A percentile compares a stretch with the other conserved stretches of the same genome.
Conservation (phyloP, 2,329 filamentous ascomycete species). For the Talaromyces albobiverticillius region DNA sequence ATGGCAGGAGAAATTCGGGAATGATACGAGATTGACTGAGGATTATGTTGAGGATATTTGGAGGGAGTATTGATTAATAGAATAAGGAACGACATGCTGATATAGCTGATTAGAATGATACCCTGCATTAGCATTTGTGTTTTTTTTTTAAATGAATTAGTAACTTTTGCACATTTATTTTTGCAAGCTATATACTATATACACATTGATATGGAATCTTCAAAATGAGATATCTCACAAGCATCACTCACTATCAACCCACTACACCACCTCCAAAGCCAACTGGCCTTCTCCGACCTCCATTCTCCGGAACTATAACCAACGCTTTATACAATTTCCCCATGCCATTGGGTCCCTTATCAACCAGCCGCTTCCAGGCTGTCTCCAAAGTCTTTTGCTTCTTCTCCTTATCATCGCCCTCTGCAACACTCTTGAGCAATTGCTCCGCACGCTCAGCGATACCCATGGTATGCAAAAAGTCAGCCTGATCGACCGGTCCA, state of each 20-base stretch:
- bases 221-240: no score
- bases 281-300: conserved; percentile 71
- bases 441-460: conserved; percentile 73
- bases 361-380: conserved; percentile 80
- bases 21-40: conserved; percentile 77
- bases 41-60: conserved; percentile 82
- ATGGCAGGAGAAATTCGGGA: conserved; percentile 81
- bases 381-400: conserved; percentile 63
- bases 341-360: conserved; percentile 80
- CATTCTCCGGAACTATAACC: conserved; percentile 81
- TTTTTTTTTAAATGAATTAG: no score
- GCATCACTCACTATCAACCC: conserved; percentile 8
- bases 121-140: background rate
- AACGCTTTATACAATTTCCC: conserved; percentile 91
- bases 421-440: conserved; percentile 52
- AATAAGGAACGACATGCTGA: no score
- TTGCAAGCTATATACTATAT: background rate
- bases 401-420: conserved; percentile 39
- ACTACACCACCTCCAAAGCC: conserved; percentile 75
- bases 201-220: no score
- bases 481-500: conserved; percentile 81
- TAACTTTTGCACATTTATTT: no score
- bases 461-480: conserved; percentile 77
- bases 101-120: conserved; percentile 2
- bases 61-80: conserved; percentile 55